Percentiles rank a stretch among this genome's conserved stretches.
These are phyloP conservation scores for Lactarius akahatsu DNA, from an alignment of 768 basidiomycete genomes.

Conservation along the genomic window DNA sequence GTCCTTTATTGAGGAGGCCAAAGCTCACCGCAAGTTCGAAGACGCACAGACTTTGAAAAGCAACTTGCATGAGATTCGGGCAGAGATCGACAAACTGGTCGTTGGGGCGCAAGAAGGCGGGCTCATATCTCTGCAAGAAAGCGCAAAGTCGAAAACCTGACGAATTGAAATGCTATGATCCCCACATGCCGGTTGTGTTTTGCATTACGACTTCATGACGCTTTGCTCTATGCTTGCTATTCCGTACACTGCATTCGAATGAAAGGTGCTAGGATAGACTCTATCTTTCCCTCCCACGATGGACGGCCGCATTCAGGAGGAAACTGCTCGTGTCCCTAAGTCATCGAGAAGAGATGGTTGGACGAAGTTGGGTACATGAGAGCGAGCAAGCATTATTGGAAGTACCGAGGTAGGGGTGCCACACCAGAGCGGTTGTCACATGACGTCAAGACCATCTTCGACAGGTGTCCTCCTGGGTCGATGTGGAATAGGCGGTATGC, in stretches of 20 bases:
- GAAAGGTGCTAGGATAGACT: conserved; percentile 1
- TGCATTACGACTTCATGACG: conserved; percentile 13
- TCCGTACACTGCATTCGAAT: conserved; percentile 20
- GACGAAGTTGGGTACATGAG: conserved; percentile 1
- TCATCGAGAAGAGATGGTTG: not conserved
- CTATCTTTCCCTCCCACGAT: not conserved
- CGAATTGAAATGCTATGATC: conserved; percentile 11
- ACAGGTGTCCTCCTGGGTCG: conserved; percentile 26
- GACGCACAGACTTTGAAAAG: conserved; percentile 82
- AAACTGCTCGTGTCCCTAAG: not conserved
- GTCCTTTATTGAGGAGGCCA: conserved; percentile 87
- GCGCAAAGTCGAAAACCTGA: conserved; percentile 14
- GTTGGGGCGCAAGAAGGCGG: conserved; percentile 34
- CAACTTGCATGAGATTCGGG: conserved; percentile 79
- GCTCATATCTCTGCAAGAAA: conserved; percentile 6
- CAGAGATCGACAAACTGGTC: conserved; percentile 75
- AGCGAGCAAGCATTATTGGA: not conserved
- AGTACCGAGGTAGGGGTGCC: not conserved
- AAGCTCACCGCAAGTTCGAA: conserved; percentile 89
- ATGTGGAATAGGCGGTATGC: conserved; percentile 39
- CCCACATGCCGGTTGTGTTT: conserved; percentile 8
- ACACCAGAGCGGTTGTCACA: conserved; percentile 1
- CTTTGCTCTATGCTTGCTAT: conserved; percentile 18
- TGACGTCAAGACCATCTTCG: conserved; percentile 26
- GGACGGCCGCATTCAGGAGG: not conserved